A percentile compares a stretch with the other conserved stretches of the same genome.
These are phyloP conservation scores for Scedosporium apiospermum DNA, from an alignment of 2,329 filamentous ascomycete species.

Conservation along the genomic window DNA sequence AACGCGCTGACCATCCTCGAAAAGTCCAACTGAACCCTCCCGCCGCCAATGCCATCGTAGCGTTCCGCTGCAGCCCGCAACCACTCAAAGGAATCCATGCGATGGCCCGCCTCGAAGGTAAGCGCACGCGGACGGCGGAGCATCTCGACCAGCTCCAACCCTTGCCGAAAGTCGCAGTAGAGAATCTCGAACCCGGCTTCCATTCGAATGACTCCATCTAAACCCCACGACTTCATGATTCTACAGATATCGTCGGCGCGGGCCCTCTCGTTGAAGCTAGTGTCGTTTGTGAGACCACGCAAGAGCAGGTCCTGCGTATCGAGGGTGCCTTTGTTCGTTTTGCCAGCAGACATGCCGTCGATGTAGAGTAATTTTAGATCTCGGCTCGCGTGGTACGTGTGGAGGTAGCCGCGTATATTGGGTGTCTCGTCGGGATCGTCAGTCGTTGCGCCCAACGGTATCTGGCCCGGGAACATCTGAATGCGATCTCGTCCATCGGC, in stretches of 20 bases:
- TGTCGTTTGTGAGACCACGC: slow-evolving; percentile 23
- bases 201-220: slow-evolving; percentile 59
- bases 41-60: slow-evolving; percentile 34
- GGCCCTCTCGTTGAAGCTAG: slow-evolving; percentile 31
- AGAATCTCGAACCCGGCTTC: slow-evolving; percentile 65
- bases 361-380: slow-evolving; percentile 55
- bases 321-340: slow-evolving; percentile 54
- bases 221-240: slow-evolving; percentile 40
- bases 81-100: slow-evolving; percentile 27
- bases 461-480: not conserved
- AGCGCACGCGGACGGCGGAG: slow-evolving; percentile 15
- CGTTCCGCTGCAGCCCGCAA: slow-evolving; percentile 30
- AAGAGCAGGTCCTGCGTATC: slow-evolving; percentile 59
- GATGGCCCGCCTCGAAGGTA: slow-evolving; percentile 10
- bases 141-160: slow-evolving; percentile 26
- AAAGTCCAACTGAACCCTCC: slow-evolving; percentile 34
- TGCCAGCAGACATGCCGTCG: slow-evolving; percentile 61
- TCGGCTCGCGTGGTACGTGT: slow-evolving; percentile 52
- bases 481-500: not conserved
- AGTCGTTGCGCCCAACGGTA: not conserved
- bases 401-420: slow-evolving; percentile 46
- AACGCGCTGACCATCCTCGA: slow-evolving; percentile 41
- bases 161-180: slow-evolving; percentile 49
- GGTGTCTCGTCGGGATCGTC: slow-evolving; percentile 7
- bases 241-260: slow-evolving; percentile 49